Base-by-base conservation (phyloP, 805 yeast genomes). In the Myxozyma vanderwaltii region DNA sequence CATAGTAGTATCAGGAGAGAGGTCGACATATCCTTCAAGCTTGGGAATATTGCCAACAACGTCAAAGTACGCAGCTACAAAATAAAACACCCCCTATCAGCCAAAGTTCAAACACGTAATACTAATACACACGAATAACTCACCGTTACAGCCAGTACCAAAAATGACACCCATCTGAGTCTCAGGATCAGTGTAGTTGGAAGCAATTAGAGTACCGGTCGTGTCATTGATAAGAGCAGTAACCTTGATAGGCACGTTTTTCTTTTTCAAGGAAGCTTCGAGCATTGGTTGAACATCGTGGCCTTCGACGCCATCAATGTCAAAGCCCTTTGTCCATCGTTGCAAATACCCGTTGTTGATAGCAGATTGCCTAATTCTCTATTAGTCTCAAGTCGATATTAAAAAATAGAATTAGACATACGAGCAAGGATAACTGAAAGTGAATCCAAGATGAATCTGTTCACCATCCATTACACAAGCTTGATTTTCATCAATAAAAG, bases 101-200 rank as follows among this genome's bases (percentile, higher is more conserved):
- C 8, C 8, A 15, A 12, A 17, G 36, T 24, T 23, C 51, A 47
- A 13, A 24, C 21, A 12, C 27, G 17, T 29, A 10, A n/a, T 10
- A 7, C 13, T 12, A n/a, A 15, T 13, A 13, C 33, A 6, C 10
- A 21, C 7, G 0, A 21, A n/a, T 24, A 10, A 33, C 56, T 97
- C 97, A 74, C 97, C 97, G 74, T 92, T 92, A 77, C 92, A 89
- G 67, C 98, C 98, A 50, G 98, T 92, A 72, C 98, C 99, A 73
- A 91, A 92, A 69, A 92, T 92, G 71, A 90, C 83, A 60, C 99
- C 99, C 92, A 91, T 88, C 76, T 86, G 86, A 65, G 96, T 86
- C 68, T 83, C 84, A 38, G 92, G 83, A 72, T 92, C 96, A 53
- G 95, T 82, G 78, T 92, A 92, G 81, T 87, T 84, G 51, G 97